phyloP scores from a whole-genome alignment of 2,329 filamentous ascomycete species.

The Exophiala aquamarina region DNA sequence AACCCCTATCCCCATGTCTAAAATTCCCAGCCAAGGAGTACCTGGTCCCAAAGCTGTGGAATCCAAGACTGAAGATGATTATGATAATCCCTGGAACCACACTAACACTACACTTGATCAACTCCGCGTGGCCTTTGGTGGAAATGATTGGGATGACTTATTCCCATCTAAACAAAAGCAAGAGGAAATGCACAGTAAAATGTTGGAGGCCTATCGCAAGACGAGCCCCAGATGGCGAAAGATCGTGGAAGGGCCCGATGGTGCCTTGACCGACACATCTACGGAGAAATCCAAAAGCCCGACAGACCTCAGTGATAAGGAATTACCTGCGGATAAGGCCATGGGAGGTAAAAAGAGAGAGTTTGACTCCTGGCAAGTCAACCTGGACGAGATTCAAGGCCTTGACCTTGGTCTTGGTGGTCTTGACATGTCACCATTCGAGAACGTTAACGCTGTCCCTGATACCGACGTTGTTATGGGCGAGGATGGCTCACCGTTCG shows the following conservation, averaged over 20 bases:
- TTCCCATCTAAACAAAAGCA: conserved; percentile 23
- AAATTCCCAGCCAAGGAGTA: conserved; percentile 15
- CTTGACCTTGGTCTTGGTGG: conserved; percentile 25
- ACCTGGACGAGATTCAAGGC: conserved; percentile 20
- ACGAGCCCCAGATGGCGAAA: conserved; percentile 22
- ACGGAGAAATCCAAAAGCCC: conserved; percentile 24
- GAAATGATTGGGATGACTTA: conserved; percentile 26
- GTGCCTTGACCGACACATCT: conserved; percentile 22
- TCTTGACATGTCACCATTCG: conserved; percentile 19
- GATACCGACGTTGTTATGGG: conserved; percentile 20
- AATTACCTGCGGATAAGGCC: conserved; percentile 8
- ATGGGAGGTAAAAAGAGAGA: conserved; percentile 11
- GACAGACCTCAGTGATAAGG: conserved; percentile 19
- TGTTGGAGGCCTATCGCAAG: conserved; percentile 21
- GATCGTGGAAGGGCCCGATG: conserved; percentile 20
- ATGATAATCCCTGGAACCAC: conserved; percentile 22
- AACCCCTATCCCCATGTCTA: conserved; percentile 23
- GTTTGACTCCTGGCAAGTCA: conserved; percentile 22
- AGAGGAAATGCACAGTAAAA: conserved; percentile 14
- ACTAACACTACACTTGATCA: conserved; percentile 24
- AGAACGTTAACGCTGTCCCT: conserved; percentile 6
- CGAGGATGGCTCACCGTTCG: conserved; percentile 17
- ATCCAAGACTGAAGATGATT: neutral
- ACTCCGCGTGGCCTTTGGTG: conserved; percentile 22
- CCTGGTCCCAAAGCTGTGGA: neutral